Base-by-base conservation (phyloP, 164 flowering plant species). In the Vitis labrusca region DNA sequence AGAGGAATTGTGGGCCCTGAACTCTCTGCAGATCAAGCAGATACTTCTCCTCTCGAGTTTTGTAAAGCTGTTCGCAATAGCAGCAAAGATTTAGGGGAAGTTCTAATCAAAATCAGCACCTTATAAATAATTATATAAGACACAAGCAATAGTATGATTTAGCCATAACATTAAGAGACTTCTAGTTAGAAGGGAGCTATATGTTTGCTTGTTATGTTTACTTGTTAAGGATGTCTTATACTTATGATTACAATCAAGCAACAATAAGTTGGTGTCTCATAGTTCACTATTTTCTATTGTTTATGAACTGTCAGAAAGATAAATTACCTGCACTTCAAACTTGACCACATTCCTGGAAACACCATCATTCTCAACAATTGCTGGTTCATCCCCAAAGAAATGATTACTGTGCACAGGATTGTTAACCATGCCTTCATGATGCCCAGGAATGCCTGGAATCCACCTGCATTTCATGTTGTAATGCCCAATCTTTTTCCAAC, bases 391-490 rank as follows among this genome's bases (percentile, higher is more conserved):
- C 10, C 88, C 81, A 80, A 84, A 83, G 63, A 77, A 81, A 65
- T 85, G 80, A 63, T 78, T 83, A 64, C 50, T 79, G 58, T 76
- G 85, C 65, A 76, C 62, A 57, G 78, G 63, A 69, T 81, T 83
- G 61, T 69, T 78, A 30, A 72, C 64, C 76, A 80, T 80, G 68
- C 80, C 83, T 27, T 80, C 86, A 65, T 71, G 75, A 61, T 77
- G 77, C 37, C 75, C 82, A 65, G 81, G 73, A 78, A 74, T 74
- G 58, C 81, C 84, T 48, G 87, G 93, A 66, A 80, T 51, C 97
- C 95, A 91, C 62, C 91, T 81, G 76, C 98, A 93, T 78, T 93
- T 93, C 91, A 93, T 89, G 84, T 93, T 93, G 81, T 93, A 91
- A 63, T 86, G 94, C 52, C 97, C 98, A 68, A 89, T 85, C 81